Evolutionary conservation across 1,284 basidiomycete species (phyloP), one percentile per base, ranked within the genome.

Genomic region (Stereum hirsutum): DNA sequence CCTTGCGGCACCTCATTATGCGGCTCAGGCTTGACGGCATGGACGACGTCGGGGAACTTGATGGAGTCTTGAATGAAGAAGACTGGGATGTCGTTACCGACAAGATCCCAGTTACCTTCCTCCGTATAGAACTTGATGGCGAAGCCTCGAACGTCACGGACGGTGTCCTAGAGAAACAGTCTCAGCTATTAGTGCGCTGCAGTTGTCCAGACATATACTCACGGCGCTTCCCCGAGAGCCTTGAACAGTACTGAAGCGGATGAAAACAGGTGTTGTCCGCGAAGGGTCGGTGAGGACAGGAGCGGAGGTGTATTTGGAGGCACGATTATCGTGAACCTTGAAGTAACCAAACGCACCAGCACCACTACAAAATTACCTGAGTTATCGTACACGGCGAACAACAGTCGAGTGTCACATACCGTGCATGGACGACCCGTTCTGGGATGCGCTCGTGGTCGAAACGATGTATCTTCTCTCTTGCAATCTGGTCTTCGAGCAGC

Each of bases 1-100:
- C 73, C 79, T 42, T 72, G 69, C 4, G 73, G 73, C 1, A 84
- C 72, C 53, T 89, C 84, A 47, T 81, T 82, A 39, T 88, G 74
- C 3, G 89, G 89, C 55, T 89, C 86, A 1, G 86, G 84, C 55
- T 87, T 84, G 23, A 81, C 76, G 45, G 87, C 80, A 55, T 91
- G 89, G 32, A 91, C 69, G 42, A 92, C 63, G 54, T 91, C 88
- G 12, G 83, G 81, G 56, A 91, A 92, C 57, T 89, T 86, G 60
- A 90, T 80, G 0, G 83, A 80, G 49, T 85, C 81, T 47, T 89
- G 86, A 23, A 93, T 84, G 65, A 91, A 91, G 66, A 92, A 92
- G 20, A 89, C 77, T 1, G 87, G 85, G 30, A 89, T 72, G 52
- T 81, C 66, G 53, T 85, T 85, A 14, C 80, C 84, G 41, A 89